Evolutionary conservation across 2,329 filamentous ascomycete genomes (phyloP).

Genomic region (Botrytis galanthina): DNA sequence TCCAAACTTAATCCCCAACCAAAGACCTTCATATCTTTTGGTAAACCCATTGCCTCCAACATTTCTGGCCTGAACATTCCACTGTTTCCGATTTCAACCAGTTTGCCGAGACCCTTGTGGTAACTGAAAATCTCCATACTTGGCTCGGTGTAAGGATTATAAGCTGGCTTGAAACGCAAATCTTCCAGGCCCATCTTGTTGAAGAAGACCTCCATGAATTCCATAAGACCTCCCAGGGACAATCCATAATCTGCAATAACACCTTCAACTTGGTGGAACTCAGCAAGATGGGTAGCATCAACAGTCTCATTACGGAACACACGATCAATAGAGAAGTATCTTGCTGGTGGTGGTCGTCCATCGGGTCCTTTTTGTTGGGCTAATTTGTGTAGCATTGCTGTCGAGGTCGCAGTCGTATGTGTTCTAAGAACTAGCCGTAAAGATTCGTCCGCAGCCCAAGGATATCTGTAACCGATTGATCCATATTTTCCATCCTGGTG

Average conservation of each 20-base stretch:
- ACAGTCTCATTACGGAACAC: conserved; percentile 98
- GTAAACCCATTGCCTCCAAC: conserved; percentile 91
- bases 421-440: conserved; percentile 86
- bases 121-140: conserved; percentile 98
- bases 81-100: conserved; percentile 96
- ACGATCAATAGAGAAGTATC: conserved; percentile 97
- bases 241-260: conserved; percentile 96
- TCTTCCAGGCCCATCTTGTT: conserved; percentile 86
- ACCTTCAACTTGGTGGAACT: conserved; percentile 98
- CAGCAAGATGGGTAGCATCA: conserved; percentile 92
- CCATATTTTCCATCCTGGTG: conserved; percentile 91
- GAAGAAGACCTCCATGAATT: conserved; percentile 95
- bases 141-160: conserved; percentile 93
- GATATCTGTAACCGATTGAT: conserved; percentile 94
- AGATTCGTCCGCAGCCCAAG: conserved; percentile 85
- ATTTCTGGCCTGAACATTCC: conserved; percentile 99
- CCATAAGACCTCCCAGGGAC: conserved; percentile 88
- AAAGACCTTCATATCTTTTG: conserved; percentile 88
- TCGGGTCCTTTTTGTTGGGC: conserved; percentile 76
- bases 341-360: conserved; percentile 64
- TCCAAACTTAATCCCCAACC: conserved; percentile 92
- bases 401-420: conserved; percentile 90
- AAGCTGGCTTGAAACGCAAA: conserved; percentile 94
- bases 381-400: conserved; percentile 86
- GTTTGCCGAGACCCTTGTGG: conserved; percentile 83